Base-by-base conservation (phyloP, 164 flowering plant species). In the Vitis rupestris region DNA sequence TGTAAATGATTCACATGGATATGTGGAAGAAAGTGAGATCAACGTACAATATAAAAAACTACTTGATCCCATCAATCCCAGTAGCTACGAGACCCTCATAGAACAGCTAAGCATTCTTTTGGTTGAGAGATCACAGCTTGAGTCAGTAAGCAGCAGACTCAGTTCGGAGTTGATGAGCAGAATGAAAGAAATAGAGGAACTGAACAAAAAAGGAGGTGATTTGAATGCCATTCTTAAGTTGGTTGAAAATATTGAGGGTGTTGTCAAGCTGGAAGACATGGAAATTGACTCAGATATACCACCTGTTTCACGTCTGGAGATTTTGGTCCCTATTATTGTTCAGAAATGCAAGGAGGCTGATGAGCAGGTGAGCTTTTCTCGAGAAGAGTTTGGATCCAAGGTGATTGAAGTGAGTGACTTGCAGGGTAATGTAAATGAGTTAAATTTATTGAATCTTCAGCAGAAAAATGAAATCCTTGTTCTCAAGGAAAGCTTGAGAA, bases 401-500 rank as follows among this genome's bases (percentile, higher is more conserved):
- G 73, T 67, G 77, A 67, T 69, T 58, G 84, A 83, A 73, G 48
- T 76, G 72, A 71, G 75, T 50, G 86, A 83, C 61, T 54, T 85
- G 76, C 85, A 85, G 81, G 89, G 67, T 65, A 69, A 78, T 65
- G 29, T 86, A 49, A 76, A 77, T 69, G 83, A 83, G 56, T 75
- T 89, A 59, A 79, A 61, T 58, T 75, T 81, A 7, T 74, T 72
- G 50, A 76, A 75, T 70, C 65, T 79, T 77, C 80, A 81, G 67
- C 83, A 74, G 67, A 88, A 81, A 72, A 87, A 73, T 80, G 93
- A 92, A 80, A 80, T 79, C 31, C 52, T 68, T 30, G 52, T 69
- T 70, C 86, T 92, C 0, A 88, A 80, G 76, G 89, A 84, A 76
- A 83, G 83, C 67, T 76, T 88, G 72, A 76, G 66, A 30, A 80